phyloP scores from a whole-genome alignment of 2,329 filamentous ascomycete genomes.

The Nigrospora oryzae region DNA sequence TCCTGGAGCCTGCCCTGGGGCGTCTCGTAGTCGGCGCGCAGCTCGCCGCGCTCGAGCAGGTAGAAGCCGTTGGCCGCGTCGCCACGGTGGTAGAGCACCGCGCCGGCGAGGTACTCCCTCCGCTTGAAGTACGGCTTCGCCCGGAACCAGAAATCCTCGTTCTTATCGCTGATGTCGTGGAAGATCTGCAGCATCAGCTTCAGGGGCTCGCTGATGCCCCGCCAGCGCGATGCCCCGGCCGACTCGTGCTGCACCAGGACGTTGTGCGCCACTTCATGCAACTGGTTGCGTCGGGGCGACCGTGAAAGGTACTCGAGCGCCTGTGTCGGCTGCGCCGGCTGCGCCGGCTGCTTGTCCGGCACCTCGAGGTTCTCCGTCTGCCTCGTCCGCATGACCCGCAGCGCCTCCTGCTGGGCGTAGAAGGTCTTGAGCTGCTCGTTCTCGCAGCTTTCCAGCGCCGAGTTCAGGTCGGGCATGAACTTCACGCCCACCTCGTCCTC shows the following conservation, averaged over 20 bases:
- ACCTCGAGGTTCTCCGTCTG: conserved; percentile 39
- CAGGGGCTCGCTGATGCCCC: conserved; percentile 80
- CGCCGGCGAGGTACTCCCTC: conserved; percentile 58
- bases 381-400: conserved; percentile 35
- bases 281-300: conserved; percentile 72
- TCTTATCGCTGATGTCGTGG: conserved; percentile 73
- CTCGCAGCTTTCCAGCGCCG: conserved; percentile 87
- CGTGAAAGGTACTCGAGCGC: conserved; percentile 46
- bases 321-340: conserved; percentile 19
- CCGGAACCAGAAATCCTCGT: conserved; percentile 93
- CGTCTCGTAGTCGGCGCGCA: conserved; percentile 83
- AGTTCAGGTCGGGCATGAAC: conserved; percentile 85
- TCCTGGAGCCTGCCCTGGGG: conserved; percentile 86
- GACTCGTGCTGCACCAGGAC: conserved; percentile 62
- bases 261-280: conserved; percentile 69
- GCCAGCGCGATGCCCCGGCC: conserved; percentile 60
- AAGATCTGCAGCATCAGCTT: conserved; percentile 94
- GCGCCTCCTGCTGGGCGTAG: conserved; percentile 60
- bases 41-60: conserved; percentile 78
- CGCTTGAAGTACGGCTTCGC: conserved; percentile 67
- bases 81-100: conserved; percentile 69
- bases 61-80: conserved; percentile 80
- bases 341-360: conserved; percentile 27
- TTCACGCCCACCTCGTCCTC: conserved; percentile 65
- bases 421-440: conserved; percentile 83